Conservation (phyloP, 2,329 filamentous ascomycete genomes). For the Fusarium agapanthi region DNA sequence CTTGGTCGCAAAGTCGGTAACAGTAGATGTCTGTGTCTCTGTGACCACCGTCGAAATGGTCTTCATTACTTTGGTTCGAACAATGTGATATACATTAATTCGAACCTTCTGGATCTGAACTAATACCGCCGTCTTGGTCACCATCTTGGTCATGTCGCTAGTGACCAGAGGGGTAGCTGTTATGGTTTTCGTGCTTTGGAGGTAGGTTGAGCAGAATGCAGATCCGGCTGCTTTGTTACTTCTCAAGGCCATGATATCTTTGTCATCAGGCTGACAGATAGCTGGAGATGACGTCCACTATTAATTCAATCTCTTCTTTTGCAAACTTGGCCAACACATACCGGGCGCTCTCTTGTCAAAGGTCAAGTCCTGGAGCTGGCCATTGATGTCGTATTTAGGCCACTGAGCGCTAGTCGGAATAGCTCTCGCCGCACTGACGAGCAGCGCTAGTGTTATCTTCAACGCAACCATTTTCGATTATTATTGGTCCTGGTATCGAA, state of each 20-base stretch:
- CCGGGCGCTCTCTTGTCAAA: background rate
- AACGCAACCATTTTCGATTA: background rate
- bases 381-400: background rate
- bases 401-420: background rate
- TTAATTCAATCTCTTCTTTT: accelerated
- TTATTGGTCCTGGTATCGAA: too few relatives aligned
- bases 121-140: background rate
- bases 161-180: background rate
- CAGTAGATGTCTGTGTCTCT: background rate
- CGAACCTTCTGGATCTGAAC: background rate
- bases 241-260: background rate
- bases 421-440: background rate
- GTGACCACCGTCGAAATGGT: background rate
- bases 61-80: background rate
- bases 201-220: background rate
- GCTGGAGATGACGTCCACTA: background rate
- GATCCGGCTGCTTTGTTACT: background rate
- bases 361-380: background rate
- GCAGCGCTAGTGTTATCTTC: background rate
- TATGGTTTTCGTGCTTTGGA: background rate
- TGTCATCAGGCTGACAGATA: background rate
- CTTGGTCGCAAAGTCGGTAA: background rate
- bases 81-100: background rate
- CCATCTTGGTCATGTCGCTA: background rate
- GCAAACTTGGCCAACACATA: background rate